Base-by-base conservation (phyloP, 2,329 filamentous ascomycete species). In the Alternaria longipes region DNA sequence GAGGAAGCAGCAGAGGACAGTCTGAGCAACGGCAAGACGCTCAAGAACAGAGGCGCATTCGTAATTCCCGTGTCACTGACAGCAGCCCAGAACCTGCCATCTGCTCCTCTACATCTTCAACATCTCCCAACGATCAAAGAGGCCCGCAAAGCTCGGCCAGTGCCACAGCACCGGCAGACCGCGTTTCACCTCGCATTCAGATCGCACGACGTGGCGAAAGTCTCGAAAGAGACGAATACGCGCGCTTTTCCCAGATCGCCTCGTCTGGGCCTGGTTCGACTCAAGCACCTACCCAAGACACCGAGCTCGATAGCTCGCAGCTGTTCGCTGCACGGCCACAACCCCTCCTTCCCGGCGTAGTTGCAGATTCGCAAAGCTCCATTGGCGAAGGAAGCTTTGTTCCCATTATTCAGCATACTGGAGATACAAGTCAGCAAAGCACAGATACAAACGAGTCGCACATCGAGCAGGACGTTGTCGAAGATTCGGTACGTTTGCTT, bases 321-420 rank as follows among this genome's bases (percentile, higher is more conserved):
- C 47, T 69, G 16, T 66, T 63, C 36, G 42, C 59, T 45, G 53
- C 44, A 28, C 54, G 44, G 11, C 22, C 67, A 36, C 38, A 51
- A 11, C 52, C 50, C 7, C 51, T 41, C 24, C 59, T 59, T 8
- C 64, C 67, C 8, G 68, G 70, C 24, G 54, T 77, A 8, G 67
- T 78, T 3, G 67, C 60, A 32, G 73, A 76, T 30, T 76, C 74
- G 4, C 72, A 77, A 51, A 69, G 63, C 51, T 71, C 68, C 11
- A 62, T 44, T 4, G 64, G 65, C 8, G 68, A 68, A 34, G 62
- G 47, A 6, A 76, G 65, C 60, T 76, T 72, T 46, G 49, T 71
- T 12, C 63, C 67, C 0, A 54, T 66, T 0, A 74, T 72, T n/a
- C 74, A 76, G 42, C 58, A 50, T 4, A 64, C 56, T 1, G 68